Evolutionary conservation across 495 filamentous ascomycete species (phyloP).

Genomic region (Daldinia loculata): DNA sequence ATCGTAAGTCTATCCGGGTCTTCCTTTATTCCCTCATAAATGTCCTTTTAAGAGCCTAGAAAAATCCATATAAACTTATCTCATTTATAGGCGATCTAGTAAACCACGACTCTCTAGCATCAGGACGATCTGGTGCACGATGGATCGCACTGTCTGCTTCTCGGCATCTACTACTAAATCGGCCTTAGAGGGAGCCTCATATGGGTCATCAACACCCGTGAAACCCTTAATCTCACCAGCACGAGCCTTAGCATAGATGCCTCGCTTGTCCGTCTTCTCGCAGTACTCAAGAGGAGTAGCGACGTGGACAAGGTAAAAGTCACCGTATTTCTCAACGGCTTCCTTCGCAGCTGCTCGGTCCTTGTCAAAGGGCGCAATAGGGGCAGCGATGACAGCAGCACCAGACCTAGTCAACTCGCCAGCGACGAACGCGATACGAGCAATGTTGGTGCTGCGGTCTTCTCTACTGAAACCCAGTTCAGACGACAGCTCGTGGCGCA

Average conservation of each 20-base stretch:
- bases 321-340: slow-evolving; percentile 84
- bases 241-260: slow-evolving; percentile 86
- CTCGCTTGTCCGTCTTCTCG: slow-evolving; percentile 94
- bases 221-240: slow-evolving; percentile 96
- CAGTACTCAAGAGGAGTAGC: slow-evolving; percentile 89
- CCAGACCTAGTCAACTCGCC: slow-evolving; percentile 92
- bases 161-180: slow-evolving; percentile 85
- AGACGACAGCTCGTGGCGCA: slow-evolving; percentile 89
- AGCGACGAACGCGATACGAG: slow-evolving; percentile 95
- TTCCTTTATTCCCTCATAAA: not conserved
- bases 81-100: slow-evolving; percentile 64
- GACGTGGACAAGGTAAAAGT: slow-evolving; percentile 95
- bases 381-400: slow-evolving; percentile 93
- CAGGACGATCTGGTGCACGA: slow-evolving; percentile 96
- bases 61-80: not conserved
- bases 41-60: not conserved
- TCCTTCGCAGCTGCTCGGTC: slow-evolving; percentile 79
- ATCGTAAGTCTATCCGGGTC: slow-evolving; percentile 6
- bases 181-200: slow-evolving; percentile 84
- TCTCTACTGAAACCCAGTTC: slow-evolving; percentile 94
- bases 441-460: slow-evolving; percentile 95
- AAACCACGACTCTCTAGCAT: slow-evolving; percentile 91
- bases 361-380: slow-evolving; percentile 92
- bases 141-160: slow-evolving; percentile 87
- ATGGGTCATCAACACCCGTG: slow-evolving; percentile 98